Conservation (phyloP, 306 rosid genomes). For the Abrus precatorius region DNA sequence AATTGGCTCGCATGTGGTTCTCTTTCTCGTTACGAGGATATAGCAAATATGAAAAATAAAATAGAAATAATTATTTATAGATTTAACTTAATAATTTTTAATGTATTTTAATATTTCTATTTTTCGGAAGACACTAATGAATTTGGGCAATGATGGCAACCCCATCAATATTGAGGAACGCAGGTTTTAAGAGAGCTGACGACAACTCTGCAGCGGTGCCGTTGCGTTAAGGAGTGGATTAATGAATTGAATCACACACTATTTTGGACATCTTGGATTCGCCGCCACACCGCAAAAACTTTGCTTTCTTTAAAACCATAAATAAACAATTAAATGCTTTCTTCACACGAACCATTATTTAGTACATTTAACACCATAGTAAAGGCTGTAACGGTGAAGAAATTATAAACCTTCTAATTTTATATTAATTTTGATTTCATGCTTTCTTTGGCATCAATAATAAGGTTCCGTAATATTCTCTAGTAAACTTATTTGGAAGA, state of each 20-base stretch:
- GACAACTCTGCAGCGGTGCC: slow-evolving; percentile 43
- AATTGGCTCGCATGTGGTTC: background rate
- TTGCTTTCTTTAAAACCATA: background rate
- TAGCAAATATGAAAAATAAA: background rate
- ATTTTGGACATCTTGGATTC: background rate
- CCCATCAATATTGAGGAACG: background rate
- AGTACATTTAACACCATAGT: too few relatives aligned
- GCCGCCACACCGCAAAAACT: slow-evolving; percentile 34
- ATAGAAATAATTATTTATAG: too few relatives aligned
- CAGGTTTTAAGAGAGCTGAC: background rate
- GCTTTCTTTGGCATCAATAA: too few relatives aligned
- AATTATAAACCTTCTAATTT: too few relatives aligned
- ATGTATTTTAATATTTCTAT: too few relatives aligned
- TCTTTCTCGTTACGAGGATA: background rate
- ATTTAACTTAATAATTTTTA: too few relatives aligned
- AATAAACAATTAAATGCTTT: background rate
- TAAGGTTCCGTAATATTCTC: too few relatives aligned
- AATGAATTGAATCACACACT: background rate
- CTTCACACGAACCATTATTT: background rate
- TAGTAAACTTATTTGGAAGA: background rate
- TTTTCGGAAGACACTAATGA: too few relatives aligned
- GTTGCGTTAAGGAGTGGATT: slow-evolving; percentile 25
- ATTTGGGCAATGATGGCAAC: background rate
- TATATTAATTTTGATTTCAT: too few relatives aligned
- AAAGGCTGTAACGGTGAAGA: too few relatives aligned